A percentile compares a stretch with the other conserved stretches of the same genome.
These are phyloP conservation scores for Hypoxylon cercidicola DNA, from an alignment of 495 filamentous ascomycete genomes.

Conservation along the genomic window DNA sequence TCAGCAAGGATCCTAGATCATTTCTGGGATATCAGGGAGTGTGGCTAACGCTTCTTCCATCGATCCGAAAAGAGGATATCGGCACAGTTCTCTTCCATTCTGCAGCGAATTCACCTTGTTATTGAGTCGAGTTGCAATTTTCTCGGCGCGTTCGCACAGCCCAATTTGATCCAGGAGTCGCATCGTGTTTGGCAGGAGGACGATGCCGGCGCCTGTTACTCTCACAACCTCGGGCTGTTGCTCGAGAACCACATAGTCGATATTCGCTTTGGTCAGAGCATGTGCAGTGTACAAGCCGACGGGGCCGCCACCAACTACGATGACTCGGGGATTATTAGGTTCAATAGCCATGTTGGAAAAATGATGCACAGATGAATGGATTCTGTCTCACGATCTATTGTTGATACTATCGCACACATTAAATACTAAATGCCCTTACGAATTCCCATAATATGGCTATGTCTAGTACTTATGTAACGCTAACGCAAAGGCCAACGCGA, in stretches of 20 bases:
- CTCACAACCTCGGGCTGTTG: conserved; percentile 47
- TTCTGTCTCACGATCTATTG: neutral
- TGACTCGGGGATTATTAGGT: conserved; percentile 51
- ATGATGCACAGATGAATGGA: neutral
- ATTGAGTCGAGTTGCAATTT: neutral
- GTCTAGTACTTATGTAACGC: neutral
- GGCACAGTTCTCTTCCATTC: conserved; percentile 13
- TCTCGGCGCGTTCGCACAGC: conserved; percentile 41
- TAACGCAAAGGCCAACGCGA: neutral
- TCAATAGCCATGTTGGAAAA: neutral
- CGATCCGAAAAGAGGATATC: conserved; percentile 8
- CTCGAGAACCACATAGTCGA: conserved; percentile 64
- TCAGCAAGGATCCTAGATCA: neutral
- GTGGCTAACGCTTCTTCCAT: conserved; percentile 29
- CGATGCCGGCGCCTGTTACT: conserved; percentile 50
- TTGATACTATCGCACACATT: neutral
- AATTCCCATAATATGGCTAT: neutral
- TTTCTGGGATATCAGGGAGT: neutral
- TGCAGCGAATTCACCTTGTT: conserved; percentile 15
- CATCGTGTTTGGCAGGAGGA: conserved; percentile 44
- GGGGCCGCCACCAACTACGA: conserved; percentile 63
- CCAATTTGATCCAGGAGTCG: conserved; percentile 53
- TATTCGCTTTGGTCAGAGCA: conserved; percentile 48
- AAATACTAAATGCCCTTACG: neutral
- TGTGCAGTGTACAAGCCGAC: conserved; percentile 61